These are phyloP conservation scores for Eucalyptus microcorys DNA, from an alignment of 345 rosid genomes.

Conservation along the genomic window DNA sequence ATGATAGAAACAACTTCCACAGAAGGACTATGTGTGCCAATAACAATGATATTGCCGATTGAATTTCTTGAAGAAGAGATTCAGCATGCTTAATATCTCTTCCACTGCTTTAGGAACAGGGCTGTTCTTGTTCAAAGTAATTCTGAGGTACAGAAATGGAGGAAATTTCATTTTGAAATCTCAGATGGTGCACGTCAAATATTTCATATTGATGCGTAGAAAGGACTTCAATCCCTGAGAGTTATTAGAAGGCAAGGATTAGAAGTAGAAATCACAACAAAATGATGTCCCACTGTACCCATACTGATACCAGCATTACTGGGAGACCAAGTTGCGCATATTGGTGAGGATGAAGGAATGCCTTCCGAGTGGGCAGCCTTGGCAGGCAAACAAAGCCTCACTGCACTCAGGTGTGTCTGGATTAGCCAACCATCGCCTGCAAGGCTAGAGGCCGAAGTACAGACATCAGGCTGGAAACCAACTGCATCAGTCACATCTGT, in stretches of 20 bases:
- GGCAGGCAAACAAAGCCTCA: constrained; percentile 82
- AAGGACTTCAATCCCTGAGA: constrained; percentile 57
- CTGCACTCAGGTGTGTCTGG: constrained; percentile 80
- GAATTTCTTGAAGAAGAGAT: constrained; percentile 50
- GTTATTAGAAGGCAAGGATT: constrained; percentile 37
- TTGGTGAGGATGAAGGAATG: constrained; percentile 41
- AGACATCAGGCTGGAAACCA: constrained; percentile 87
- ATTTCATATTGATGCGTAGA: constrained; percentile 46
- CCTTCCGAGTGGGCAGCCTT: constrained; percentile 74
- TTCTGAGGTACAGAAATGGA: constrained; percentile 73
- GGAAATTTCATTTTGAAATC: constrained; percentile 68
- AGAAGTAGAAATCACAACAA: constrained; percentile 47
- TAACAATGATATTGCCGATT: constrained; percentile 51
- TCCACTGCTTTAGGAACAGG: constrained; percentile 9
- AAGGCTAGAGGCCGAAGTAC: constrained; percentile 94
- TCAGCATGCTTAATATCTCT: constrained; percentile 11
- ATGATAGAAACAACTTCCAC: constrained; percentile 73
- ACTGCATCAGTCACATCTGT: constrained; percentile 84
- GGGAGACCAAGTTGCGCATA: constrained; percentile 71
- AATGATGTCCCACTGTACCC: constrained; percentile 77
- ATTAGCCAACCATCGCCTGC: constrained; percentile 67
- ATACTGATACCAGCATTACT: constrained; percentile 59
- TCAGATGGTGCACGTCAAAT: constrained; percentile 67
- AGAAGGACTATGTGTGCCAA: constrained; percentile 93
- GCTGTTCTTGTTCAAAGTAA: constrained; percentile 21